Percentiles rank a stretch among this genome's conserved stretches.
These are phyloP conservation scores for Hevea brasiliensis DNA, from an alignment of 345 rosid genomes.

Conservation along the genomic window DNA sequence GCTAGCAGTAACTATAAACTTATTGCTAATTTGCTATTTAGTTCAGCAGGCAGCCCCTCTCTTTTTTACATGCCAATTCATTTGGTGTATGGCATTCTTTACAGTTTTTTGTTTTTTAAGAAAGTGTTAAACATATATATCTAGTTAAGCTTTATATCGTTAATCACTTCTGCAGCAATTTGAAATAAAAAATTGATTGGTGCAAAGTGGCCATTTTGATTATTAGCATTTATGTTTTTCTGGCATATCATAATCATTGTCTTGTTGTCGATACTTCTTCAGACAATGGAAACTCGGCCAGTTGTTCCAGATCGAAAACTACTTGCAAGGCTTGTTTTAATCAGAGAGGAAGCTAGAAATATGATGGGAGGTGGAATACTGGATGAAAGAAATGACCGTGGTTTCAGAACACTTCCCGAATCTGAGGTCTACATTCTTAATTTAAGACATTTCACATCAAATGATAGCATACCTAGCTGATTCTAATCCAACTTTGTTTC, in stretches of 20 bases:
- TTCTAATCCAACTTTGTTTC: background rate
- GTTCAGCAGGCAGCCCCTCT: background rate
- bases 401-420: constrained; percentile 82
- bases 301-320: constrained; percentile 78
- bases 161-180: background rate
- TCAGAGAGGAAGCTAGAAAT: constrained; percentile 89
- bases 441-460: background rate
- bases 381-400: constrained; percentile 95
- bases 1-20: background rate
- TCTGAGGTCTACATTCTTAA: constrained; percentile 59
- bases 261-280: constrained; percentile 14
- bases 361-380: constrained; percentile 98
- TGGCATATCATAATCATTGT: background rate
- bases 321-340: constrained; percentile 84
- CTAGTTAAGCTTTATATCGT: background rate
- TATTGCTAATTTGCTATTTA: background rate
- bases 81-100: background rate
- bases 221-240: background rate
- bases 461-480: background rate
- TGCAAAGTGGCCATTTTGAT: background rate
- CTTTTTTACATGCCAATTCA: background rate
- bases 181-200: background rate
- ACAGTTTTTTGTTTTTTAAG: background rate
- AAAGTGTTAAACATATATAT: background rate
- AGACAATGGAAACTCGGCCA: constrained; percentile 94